Base-by-base conservation (phyloP, 1,284 basidiomycete genomes). In the Serendipita sp. region DNA sequence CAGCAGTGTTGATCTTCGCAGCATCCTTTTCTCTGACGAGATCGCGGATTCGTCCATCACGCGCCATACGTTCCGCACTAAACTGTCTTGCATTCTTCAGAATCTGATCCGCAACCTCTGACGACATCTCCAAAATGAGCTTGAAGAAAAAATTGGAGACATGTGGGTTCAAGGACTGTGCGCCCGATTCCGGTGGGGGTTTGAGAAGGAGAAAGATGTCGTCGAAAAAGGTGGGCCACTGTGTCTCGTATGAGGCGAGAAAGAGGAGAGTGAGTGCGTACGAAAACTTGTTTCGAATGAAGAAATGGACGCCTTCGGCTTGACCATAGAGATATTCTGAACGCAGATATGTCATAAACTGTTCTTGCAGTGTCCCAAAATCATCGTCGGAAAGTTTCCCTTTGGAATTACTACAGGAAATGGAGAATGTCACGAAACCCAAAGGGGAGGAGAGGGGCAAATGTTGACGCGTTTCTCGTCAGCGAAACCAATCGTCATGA, bases 241-340 rank as follows among this genome's bases (percentile, higher is more conserved):
- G 85, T 55, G 84, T 81, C 66, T 84, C 82, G 75, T 96, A 96
- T 13, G 89, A 87, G 76, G 88, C 87, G 60, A 98, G 81, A 76
- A 99, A 95, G 73, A 99, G 85, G 64, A 97, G 82, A 0, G 95
- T 89, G 58, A 98, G 79, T n/a, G 93, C 95, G 76, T 97, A 94
- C 15, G 93, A 92, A 72, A 98, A 91, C 75, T 99, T 99, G 80
- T 99, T 99, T 71, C 93, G 85, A 64, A 96, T 71, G 90, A 89
- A 93, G 60, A 83, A 70, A 61, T 87, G 82, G 66, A 78, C 80
- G 42, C 81, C 79, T 74, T 93, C 90, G 62, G 88, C 87, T 38
- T 81, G 72, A 38, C 91, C 90, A 67, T 79, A 78, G 42, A 88
- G 78, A 74, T 87, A 93, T 76, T 93, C 90, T 32, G 82, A 79